These are phyloP conservation scores for Malassezia psittaci DNA, from an alignment of 1,284 basidiomycete species.

Conservation along the genomic window DNA sequence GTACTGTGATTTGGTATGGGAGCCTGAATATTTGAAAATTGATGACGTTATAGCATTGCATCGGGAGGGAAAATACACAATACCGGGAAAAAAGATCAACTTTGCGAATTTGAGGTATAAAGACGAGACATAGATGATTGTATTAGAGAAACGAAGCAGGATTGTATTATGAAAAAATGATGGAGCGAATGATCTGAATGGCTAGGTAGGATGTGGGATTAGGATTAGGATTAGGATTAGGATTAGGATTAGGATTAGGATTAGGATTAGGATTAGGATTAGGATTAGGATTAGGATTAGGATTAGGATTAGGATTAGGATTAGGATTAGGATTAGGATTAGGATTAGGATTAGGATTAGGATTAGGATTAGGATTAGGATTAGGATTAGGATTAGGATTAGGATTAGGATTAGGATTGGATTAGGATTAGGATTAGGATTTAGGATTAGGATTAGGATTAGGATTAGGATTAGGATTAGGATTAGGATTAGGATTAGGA, in stretches of 20 bases:
- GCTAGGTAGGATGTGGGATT: too few species aligned
- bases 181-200: too few species aligned
- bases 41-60: not conserved
- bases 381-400: conserved; percentile 17
- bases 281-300: not conserved
- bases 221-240: too few species aligned
- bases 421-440: not conserved
- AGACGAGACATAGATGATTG: not conserved
- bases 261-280: not conserved
- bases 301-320: conserved; percentile 12
- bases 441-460: conserved; percentile 8
- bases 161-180: too few species aligned
- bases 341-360: conserved; percentile 13
- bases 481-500: conserved; percentile 4
- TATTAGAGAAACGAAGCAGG: too few species aligned
- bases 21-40: not conserved
- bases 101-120: not conserved
- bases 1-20: not conserved
- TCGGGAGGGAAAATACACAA: not conserved
- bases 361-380: conserved; percentile 12
- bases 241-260: too few species aligned
- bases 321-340: conserved; percentile 13
- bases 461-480: conserved; percentile 10
- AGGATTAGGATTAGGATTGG: not conserved
- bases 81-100: not conserved